These are phyloP conservation scores for Ceraceosorus guamensis DNA, from an alignment of 1,284 basidiomycete species.

Conservation along the genomic window DNA sequence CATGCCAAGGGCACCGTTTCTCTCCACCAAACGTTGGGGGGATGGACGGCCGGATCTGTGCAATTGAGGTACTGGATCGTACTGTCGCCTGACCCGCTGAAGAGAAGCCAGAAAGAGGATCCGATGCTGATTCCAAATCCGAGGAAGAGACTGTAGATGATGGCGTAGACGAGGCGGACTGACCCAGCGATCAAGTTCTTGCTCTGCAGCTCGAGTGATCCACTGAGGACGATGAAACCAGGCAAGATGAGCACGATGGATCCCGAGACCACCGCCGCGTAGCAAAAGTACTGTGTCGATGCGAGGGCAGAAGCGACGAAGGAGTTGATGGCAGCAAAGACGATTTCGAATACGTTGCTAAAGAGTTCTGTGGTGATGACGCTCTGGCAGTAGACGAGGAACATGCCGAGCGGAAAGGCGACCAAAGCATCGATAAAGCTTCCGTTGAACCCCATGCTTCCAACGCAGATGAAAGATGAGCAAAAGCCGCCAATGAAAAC, in stretches of 20 bases:
- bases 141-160: constrained; percentile 59
- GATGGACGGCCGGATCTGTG: constrained; percentile 18
- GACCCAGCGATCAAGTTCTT: constrained; percentile 52
- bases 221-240: constrained; percentile 54
- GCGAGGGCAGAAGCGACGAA: constrained; percentile 58
- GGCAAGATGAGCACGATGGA: constrained; percentile 82
- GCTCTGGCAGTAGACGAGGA: constrained; percentile 54
- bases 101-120: constrained; percentile 37
- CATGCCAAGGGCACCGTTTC: constrained; percentile 21
- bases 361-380: constrained; percentile 61
- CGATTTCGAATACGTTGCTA: constrained; percentile 80
- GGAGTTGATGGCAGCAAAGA: constrained; percentile 68
- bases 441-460: constrained; percentile 55
- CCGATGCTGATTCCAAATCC: constrained; percentile 36
- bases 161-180: constrained; percentile 73
- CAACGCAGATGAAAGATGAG: constrained; percentile 62
- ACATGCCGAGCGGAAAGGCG: constrained; percentile 69
- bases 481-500: constrained; percentile 74
- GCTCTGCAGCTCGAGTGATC: constrained; percentile 66
- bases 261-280: constrained; percentile 72
- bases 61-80: constrained; percentile 4
- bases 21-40: constrained; percentile 52
- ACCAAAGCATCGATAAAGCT: constrained; percentile 73
- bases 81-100: constrained; percentile 15
- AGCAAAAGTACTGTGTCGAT: constrained; percentile 60